These are phyloP conservation scores for Trifolium repens DNA, from an alignment of 306 rosid genomes.

Conservation along the genomic window DNA sequence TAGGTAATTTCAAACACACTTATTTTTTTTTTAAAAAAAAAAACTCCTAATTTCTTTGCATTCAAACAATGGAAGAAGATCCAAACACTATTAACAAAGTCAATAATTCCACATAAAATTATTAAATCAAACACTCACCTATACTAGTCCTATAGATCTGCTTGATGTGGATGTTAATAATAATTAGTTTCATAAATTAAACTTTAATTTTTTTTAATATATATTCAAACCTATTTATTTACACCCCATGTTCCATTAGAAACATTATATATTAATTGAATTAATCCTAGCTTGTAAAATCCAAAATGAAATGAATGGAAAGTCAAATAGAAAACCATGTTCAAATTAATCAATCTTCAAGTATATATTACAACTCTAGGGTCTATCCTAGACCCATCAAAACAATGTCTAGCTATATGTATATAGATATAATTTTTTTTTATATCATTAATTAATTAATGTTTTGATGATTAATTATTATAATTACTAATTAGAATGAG, in stretches of 20 bases:
- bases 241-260: not conserved
- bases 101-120: not conserved
- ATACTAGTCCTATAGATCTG: slow-evolving; percentile 2
- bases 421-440: too few species aligned
- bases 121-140: not conserved
- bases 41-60: not conserved
- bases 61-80: slow-evolving; percentile 17
- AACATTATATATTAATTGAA: not conserved
- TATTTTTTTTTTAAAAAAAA: not conserved
- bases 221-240: not conserved
- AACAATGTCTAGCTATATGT: not conserved
- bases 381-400: not conserved
- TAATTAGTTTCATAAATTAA: not conserved
- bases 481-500: not conserved
- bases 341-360: not conserved
- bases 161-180: slow-evolving; percentile 1
- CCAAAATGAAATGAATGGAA: not conserved
- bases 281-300: not conserved
- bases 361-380: not conserved
- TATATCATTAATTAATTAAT: too few species aligned
- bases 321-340: slow-evolving; percentile 4
- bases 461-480: too few species aligned
- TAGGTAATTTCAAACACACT: slow-evolving; percentile 45
- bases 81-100: slow-evolving; percentile 12
- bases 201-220: too few species aligned